Conservation (phyloP, 129 eudicot genomes). For the Logfia minima region DNA sequence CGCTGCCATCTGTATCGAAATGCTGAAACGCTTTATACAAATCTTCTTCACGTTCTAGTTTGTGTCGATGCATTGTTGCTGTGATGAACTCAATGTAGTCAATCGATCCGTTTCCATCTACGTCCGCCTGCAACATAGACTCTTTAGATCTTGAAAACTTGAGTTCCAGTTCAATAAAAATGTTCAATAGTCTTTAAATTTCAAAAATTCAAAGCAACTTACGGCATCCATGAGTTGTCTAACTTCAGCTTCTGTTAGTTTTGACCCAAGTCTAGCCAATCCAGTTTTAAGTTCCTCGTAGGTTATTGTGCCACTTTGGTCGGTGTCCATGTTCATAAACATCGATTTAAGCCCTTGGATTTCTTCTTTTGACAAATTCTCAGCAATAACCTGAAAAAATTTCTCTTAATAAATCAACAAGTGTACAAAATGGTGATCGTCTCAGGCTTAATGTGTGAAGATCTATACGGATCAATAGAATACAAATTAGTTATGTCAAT, state of each 20-base stretch:
- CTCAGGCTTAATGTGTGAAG: not conserved
- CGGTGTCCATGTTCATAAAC: conserved; percentile 91
- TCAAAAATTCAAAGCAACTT: conserved; percentile 21
- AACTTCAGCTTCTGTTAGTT: conserved; percentile 88
- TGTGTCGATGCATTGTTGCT: conserved; percentile 96
- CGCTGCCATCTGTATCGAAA: conserved; percentile 82
- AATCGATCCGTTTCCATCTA: conserved; percentile 88
- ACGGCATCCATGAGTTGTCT: conserved; percentile 95
- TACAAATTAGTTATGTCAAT: not conserved
- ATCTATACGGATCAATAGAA: not conserved
- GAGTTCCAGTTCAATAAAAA: not conserved
- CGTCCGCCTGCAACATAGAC: conserved; percentile 63
- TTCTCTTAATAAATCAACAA: too few species aligned
- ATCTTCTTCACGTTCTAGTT: conserved; percentile 78
- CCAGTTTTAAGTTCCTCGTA: conserved; percentile 87
- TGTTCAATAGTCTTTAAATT: not conserved
- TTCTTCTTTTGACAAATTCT: conserved; percentile 80
- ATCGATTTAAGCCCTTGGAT: conserved; percentile 88
- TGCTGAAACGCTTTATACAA: conserved; percentile 81
- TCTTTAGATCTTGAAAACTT: not conserved
- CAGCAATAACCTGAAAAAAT: conserved; percentile 74
- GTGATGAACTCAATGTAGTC: conserved; percentile 93
- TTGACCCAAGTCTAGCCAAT: conserved; percentile 87
- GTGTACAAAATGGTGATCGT: not conserved
- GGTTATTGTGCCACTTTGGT: conserved; percentile 79